A percentile compares a stretch with the other conserved stretches of the same genome.
Evolutionary conservation across 345 rosid genomes (phyloP).

Genomic region (Geranium brycei): DNA sequence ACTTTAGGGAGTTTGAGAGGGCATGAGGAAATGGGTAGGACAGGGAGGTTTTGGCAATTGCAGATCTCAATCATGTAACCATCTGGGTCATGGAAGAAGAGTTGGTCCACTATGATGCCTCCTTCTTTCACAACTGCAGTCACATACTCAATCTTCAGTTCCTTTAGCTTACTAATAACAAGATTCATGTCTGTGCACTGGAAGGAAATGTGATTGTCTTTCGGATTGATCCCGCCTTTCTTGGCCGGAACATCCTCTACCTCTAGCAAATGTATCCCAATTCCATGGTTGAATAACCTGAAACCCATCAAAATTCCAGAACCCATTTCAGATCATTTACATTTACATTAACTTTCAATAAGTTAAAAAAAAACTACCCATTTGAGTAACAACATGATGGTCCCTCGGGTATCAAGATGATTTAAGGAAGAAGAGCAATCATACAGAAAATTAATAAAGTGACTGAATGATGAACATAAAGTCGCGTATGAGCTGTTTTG

Average conservation of each 20-base stretch:
- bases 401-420: no score
- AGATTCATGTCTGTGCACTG: slow-evolving; percentile 2
- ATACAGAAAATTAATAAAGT: no score
- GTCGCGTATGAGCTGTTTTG: no score
- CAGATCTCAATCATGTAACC: slow-evolving; percentile 7
- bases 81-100: slow-evolving; percentile 7
- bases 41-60: slow-evolving; percentile 2
- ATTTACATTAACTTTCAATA: no score
- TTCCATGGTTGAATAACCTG: slow-evolving; percentile 5
- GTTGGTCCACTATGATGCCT: slow-evolving; percentile 2
- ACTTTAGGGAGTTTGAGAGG: neutral
- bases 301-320: neutral
- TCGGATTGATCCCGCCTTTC: neutral
- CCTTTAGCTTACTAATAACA: neutral
- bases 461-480: no score
- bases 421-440: no score
- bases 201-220: slow-evolving; percentile 5
- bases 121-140: slow-evolving; percentile 4
- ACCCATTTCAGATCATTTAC: neutral
- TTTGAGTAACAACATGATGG: no score
- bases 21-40: slow-evolving; percentile 1
- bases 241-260: neutral
- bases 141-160: neutral
- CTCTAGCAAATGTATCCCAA: slow-evolving; percentile 6
- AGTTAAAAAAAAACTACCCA: no score